A percentile compares a stretch with the other conserved stretches of the same genome.
phyloP scores from a whole-genome alignment of 352 stramenopile species.

The Pythium aphanidermatum region DNA sequence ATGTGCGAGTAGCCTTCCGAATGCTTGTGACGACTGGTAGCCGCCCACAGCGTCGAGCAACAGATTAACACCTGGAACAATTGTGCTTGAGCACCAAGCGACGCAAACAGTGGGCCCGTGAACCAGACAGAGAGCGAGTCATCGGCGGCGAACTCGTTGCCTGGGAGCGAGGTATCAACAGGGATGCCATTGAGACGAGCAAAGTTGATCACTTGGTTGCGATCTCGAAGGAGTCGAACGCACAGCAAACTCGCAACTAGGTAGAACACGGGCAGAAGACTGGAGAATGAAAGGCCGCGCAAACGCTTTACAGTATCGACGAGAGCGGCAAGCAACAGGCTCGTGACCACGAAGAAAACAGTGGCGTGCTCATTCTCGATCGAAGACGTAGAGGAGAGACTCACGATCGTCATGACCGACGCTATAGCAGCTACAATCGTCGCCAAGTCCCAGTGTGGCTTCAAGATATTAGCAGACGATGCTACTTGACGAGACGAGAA shows the following conservation, averaged over 20 bases:
- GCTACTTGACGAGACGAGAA: not conserved
- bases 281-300: too few relatives aligned
- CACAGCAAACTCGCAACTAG: slow-evolving; percentile 31
- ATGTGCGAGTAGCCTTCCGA: not conserved
- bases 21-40: not conserved
- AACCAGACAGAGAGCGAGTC: slow-evolving; percentile 79
- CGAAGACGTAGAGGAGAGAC: slow-evolving; percentile 72
- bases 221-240: slow-evolving; percentile 56
- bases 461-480: not conserved
- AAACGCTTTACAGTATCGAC: not conserved
- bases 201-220: slow-evolving; percentile 89
- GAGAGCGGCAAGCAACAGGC: slow-evolving; percentile 29
- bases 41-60: slow-evolving; percentile 27
- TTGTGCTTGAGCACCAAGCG: slow-evolving; percentile 16
- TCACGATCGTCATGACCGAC: slow-evolving; percentile 43
- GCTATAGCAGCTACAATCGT: slow-evolving; percentile 9
- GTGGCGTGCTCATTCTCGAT: slow-evolving; percentile 89
- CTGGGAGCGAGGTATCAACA: slow-evolving; percentile 33
- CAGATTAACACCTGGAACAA: slow-evolving; percentile 33
- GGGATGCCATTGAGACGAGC: slow-evolving; percentile 56
- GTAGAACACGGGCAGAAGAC: too few relatives aligned
- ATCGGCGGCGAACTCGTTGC: slow-evolving; percentile 71
- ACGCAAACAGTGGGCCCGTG: slow-evolving; percentile 43
- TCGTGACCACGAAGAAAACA: slow-evolving; percentile 66
- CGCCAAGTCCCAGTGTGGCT: not conserved